Evolutionary conservation across 495 filamentous ascomycete genomes (phyloP).

Genomic region (Talaromyces proteolyticus): DNA sequence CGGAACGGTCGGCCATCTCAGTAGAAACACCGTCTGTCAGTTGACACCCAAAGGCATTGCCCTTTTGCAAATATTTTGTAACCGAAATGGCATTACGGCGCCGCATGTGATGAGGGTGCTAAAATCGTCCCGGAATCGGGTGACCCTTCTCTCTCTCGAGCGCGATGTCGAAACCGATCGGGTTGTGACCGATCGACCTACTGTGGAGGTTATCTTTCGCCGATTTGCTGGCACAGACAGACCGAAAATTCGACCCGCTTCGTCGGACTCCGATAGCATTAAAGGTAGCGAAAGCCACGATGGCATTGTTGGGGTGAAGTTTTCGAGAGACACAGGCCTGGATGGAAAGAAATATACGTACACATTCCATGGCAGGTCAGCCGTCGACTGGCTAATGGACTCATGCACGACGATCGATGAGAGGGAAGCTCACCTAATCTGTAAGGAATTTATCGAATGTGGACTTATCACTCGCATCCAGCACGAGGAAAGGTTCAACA

Average conservation of each 20-base stretch:
- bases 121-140: conserved; percentile 57
- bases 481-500: conserved; percentile 54
- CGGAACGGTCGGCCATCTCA: conserved; percentile 56
- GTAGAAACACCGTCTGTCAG: conserved; percentile 79
- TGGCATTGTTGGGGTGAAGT: conserved; percentile 74
- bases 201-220: conserved; percentile 79
- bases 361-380: conserved; percentile 74
- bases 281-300: conserved; percentile 77
- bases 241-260: conserved; percentile 59
- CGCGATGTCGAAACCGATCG: conserved; percentile 69
- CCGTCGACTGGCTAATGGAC: conserved; percentile 82
- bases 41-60: conserved; percentile 82
- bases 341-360: conserved; percentile 45
- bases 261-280: conserved; percentile 63
- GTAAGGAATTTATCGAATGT: conserved; percentile 62
- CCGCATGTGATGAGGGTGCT: conserved; percentile 71
- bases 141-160: conserved; percentile 74
- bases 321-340: conserved; percentile 66
- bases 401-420: conserved; percentile 81
- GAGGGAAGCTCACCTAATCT: conserved; percentile 66
- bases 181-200: conserved; percentile 68
- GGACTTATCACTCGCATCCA: conserved; percentile 60
- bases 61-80: conserved; percentile 73
- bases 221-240: conserved; percentile 73
- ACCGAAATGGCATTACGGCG: conserved; percentile 78